Percentiles rank a stretch among this genome's conserved stretches.
These are phyloP conservation scores for Vigna unguiculata DNA, from an alignment of 306 rosid species.

Conservation along the genomic window DNA sequence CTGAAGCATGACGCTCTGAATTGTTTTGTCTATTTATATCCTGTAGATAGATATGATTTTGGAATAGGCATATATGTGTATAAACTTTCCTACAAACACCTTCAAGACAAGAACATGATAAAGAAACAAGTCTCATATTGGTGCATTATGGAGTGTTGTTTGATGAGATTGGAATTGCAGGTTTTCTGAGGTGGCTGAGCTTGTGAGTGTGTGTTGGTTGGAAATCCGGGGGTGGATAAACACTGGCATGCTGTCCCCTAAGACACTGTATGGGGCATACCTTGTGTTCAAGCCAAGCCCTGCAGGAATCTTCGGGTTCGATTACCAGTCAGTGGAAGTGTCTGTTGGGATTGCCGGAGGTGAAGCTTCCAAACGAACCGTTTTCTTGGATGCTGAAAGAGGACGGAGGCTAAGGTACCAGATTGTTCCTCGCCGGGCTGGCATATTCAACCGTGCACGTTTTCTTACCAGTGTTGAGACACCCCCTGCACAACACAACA, in stretches of 20 bases:
- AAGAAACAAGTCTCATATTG: too few relatives aligned
- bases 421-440: slow-evolving; percentile 48
- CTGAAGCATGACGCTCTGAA: not conserved
- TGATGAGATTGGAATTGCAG: slow-evolving; percentile 38
- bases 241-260: slow-evolving; percentile 60
- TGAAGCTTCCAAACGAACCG: slow-evolving; percentile 30
- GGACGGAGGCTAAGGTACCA: slow-evolving; percentile 42
- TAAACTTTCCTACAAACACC: too few relatives aligned
- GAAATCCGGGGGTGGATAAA: slow-evolving; percentile 72
- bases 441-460: slow-evolving; percentile 29
- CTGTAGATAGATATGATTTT: too few relatives aligned
- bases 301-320: slow-evolving; percentile 55
- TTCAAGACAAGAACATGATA: too few relatives aligned
- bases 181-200: slow-evolving; percentile 78
- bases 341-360: slow-evolving; percentile 53
- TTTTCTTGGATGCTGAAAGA: slow-evolving; percentile 59
- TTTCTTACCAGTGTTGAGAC: not conserved
- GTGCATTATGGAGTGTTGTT: not conserved
- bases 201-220: slow-evolving; percentile 75
- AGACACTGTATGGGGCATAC: slow-evolving; percentile 64
- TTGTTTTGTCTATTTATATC: not conserved
- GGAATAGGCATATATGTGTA: too few relatives aligned
- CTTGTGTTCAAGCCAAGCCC: slow-evolving; percentile 66
- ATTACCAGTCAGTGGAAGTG: slow-evolving; percentile 61
- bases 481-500: not conserved